Percentiles rank a stretch among this genome's conserved stretches.
These are phyloP conservation scores for Colletotrichum cordylinicola DNA, from an alignment of 2,329 filamentous ascomycete species.

Conservation along the genomic window DNA sequence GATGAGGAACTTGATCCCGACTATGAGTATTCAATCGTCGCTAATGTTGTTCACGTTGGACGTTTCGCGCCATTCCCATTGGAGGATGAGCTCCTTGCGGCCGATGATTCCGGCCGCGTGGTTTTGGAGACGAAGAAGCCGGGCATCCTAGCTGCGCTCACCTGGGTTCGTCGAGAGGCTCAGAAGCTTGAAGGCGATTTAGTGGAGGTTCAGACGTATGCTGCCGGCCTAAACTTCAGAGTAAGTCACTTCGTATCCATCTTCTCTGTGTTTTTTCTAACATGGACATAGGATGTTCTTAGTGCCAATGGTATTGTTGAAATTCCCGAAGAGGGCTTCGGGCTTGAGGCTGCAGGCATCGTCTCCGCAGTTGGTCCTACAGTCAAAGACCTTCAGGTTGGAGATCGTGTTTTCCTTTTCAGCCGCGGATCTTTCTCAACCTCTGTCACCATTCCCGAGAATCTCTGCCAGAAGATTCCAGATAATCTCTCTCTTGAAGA, in stretches of 20 bases:
- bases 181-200: background rate
- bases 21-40: constrained; percentile 34
- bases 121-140: background rate
- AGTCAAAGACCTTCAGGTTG: background rate
- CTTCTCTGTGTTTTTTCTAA: background rate
- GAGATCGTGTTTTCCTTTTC: constrained; percentile 33
- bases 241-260: constrained; percentile 2
- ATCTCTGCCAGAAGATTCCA: constrained; percentile 28
- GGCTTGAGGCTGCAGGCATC: background rate
- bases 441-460: background rate
- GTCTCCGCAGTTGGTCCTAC: background rate
- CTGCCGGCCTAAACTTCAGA: constrained; percentile 22
- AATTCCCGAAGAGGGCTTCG: background rate
- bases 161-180: background rate
- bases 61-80: constrained; percentile 31
- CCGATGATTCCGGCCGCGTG: background rate
- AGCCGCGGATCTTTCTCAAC: background rate
- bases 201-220: constrained; percentile 15
- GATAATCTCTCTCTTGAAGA: constrained; percentile 28
- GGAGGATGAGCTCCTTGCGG: constrained; percentile 22
- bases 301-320: background rate
- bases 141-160: background rate
- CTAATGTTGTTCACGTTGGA: constrained; percentile 28
- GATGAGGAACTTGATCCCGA: constrained; percentile 28
- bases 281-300: background rate